Percentiles rank a stretch among this genome's conserved stretches.
phyloP scores from a whole-genome alignment of 1,284 basidiomycete species.

The Ceratobasidium sp. region DNA sequence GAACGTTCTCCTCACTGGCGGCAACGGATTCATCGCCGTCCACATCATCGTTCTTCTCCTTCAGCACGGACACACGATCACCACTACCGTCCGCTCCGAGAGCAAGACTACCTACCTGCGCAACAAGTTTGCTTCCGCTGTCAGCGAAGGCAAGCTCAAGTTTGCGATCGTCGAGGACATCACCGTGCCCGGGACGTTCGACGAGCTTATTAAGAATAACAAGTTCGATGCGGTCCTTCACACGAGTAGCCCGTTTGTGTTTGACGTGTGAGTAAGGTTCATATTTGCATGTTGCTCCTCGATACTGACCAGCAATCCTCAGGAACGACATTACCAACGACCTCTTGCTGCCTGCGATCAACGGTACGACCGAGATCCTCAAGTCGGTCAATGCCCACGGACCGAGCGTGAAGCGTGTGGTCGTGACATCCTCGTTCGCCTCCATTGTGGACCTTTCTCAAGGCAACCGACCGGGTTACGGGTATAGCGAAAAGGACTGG shows the following conservation, averaged over 20 bases:
- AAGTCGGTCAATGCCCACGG: slow-evolving; percentile 53
- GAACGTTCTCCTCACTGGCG: slow-evolving; percentile 50
- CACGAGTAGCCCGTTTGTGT: slow-evolving; percentile 29
- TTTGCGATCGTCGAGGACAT: slow-evolving; percentile 34
- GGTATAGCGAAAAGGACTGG: slow-evolving; percentile 55
- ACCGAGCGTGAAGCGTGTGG: slow-evolving; percentile 58
- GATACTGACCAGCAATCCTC: not conserved
- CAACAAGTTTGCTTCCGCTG: slow-evolving; percentile 19
- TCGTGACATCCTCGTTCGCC: slow-evolving; percentile 62
- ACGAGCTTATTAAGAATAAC: slow-evolving; percentile 19
- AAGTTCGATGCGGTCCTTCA: slow-evolving; percentile 25
- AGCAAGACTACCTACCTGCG: slow-evolving; percentile 25
- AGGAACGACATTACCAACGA: slow-evolving; percentile 51
- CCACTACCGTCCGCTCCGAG: slow-evolving; percentile 52
- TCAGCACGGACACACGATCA: slow-evolving; percentile 52
- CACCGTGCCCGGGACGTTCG: slow-evolving; percentile 23
- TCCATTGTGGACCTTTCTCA: slow-evolving; percentile 51
- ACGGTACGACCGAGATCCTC: slow-evolving; percentile 61
- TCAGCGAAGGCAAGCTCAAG: not conserved
- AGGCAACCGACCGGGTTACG: slow-evolving; percentile 49
- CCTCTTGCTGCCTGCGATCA: slow-evolving; percentile 61
- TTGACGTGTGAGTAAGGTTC: not conserved
- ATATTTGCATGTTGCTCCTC: too few species aligned
- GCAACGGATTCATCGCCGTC: slow-evolving; percentile 59
- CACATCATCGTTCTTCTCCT: slow-evolving; percentile 48